Conservation (phyloP, 345 rosid genomes). For the Hirschfeldia incana region DNA sequence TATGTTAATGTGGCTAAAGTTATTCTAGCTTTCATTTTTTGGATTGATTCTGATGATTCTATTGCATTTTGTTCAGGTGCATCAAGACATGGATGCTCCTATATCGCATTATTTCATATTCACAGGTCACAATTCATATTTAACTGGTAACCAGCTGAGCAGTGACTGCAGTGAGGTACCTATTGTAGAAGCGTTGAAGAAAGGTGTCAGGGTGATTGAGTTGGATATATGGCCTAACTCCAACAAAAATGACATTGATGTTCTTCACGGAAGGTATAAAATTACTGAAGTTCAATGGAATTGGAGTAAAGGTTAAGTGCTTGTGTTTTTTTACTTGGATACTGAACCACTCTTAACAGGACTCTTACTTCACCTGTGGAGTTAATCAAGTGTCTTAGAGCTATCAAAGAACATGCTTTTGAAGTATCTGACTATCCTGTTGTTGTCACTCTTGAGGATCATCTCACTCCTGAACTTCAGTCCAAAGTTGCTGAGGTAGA, state of each 20-base stretch:
- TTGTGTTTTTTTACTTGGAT: not conserved
- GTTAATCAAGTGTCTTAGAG: constrained; percentile 63
- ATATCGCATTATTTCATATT: constrained; percentile 77
- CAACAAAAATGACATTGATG: constrained; percentile 58
- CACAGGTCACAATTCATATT: constrained; percentile 85
- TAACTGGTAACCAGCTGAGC: constrained; percentile 87
- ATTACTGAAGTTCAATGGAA: not conserved
- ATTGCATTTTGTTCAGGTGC: constrained; percentile 51
- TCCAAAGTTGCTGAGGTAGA: constrained; percentile 77
- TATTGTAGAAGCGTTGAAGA: constrained; percentile 57
- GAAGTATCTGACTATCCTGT: constrained; percentile 73
- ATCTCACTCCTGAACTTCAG: constrained; percentile 79
- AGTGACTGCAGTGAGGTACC: constrained; percentile 91
- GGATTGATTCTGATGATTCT: constrained; percentile 2
- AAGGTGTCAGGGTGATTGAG: constrained; percentile 89
- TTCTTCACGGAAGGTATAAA: constrained; percentile 81
- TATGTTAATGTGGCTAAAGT: not conserved
- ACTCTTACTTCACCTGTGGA: constrained; percentile 76
- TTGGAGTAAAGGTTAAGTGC: not conserved
- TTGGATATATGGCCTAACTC: constrained; percentile 93
- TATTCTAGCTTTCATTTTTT: not conserved
- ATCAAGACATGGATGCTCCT: constrained; percentile 82
- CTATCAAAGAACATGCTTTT: constrained; percentile 79
- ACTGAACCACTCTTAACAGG: constrained; percentile 44
- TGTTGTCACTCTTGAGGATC: constrained; percentile 84